Percentiles rank a stretch among this genome's conserved stretches.
phyloP scores from a whole-genome alignment of 495 filamentous ascomycete species.

The Astrothelium macrocarpum region DNA sequence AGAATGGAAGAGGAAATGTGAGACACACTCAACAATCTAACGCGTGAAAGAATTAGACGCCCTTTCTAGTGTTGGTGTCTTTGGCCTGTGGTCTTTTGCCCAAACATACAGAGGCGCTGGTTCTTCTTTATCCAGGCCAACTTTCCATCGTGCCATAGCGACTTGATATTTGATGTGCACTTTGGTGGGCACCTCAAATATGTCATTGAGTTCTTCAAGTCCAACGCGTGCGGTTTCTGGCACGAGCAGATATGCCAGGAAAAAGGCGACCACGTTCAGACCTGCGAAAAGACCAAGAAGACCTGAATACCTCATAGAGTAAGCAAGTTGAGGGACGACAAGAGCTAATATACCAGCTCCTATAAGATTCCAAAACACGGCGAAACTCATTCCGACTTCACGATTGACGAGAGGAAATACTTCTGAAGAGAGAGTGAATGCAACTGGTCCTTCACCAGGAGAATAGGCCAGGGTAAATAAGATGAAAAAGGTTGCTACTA shows the following conservation, averaged over 20 bases:
- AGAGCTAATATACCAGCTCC: slow-evolving; percentile 21
- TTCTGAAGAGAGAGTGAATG: slow-evolving; percentile 72
- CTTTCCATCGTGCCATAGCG: not conserved
- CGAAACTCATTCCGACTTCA: slow-evolving; percentile 27
- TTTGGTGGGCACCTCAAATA: slow-evolving; percentile 41
- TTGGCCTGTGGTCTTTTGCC: not conserved
- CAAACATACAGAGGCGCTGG: slow-evolving; percentile 1
- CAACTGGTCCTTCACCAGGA: slow-evolving; percentile 72
- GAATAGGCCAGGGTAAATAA: slow-evolving; percentile 66
- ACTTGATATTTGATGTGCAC: slow-evolving; percentile 33
- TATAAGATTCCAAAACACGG: slow-evolving; percentile 23
- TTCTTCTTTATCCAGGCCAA: not conserved
- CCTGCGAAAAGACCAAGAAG: slow-evolving; percentile 20
- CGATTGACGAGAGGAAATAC: slow-evolving; percentile 54
- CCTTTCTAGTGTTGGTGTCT: not conserved
- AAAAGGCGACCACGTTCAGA: slow-evolving; percentile 18
- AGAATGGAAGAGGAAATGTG: too few species aligned
- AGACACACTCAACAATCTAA: too few species aligned
- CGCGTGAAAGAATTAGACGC: not conserved
- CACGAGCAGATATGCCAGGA: slow-evolving; percentile 20
- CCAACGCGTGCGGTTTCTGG: slow-evolving; percentile 28
- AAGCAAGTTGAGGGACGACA: slow-evolving; percentile 18
- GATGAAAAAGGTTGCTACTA: slow-evolving; percentile 59
- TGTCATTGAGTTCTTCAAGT: slow-evolving; percentile 73
- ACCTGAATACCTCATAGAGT: slow-evolving; percentile 12